Percentiles rank a stretch among this genome's conserved stretches.
Evolutionary conservation across 2,329 filamentous ascomycete genomes (phyloP).

Genomic region (Exophiala viscosa): DNA sequence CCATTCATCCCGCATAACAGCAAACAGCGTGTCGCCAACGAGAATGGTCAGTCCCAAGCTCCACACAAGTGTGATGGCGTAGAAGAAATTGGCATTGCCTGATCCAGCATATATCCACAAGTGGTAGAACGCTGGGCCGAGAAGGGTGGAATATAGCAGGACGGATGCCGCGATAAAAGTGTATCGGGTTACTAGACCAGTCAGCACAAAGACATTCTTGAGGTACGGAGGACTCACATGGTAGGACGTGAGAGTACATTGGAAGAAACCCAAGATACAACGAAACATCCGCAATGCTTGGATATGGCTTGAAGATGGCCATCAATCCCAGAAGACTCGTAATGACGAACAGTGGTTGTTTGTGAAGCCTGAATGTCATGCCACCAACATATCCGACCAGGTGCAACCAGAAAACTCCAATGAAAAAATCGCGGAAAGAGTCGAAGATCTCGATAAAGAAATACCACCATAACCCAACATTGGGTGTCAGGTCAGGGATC

Average conservation of each 20-base stretch:
- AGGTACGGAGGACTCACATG: slow-evolving; percentile 51
- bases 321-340: slow-evolving; percentile 84
- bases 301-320: slow-evolving; percentile 95
- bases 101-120: slow-evolving; percentile 98
- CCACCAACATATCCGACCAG: slow-evolving; percentile 85
- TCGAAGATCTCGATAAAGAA: slow-evolving; percentile 99
- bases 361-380: slow-evolving; percentile 74
- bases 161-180: slow-evolving; percentile 80
- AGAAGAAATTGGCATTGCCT: slow-evolving; percentile 98
- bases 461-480: slow-evolving; percentile 98
- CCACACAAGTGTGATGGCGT: slow-evolving; percentile 98
- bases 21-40: slow-evolving; percentile 83
- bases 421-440: slow-evolving; percentile 93
- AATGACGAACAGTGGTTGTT: slow-evolving; percentile 81
- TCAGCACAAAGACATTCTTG: slow-evolving; percentile 29
- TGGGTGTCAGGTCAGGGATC: slow-evolving; percentile 87
- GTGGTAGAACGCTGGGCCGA: slow-evolving; percentile 94
- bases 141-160: slow-evolving; percentile 78
- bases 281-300: slow-evolving; percentile 84
- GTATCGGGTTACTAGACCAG: slow-evolving; percentile 73
- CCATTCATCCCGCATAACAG: slow-evolving; percentile 86
- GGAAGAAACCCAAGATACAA: slow-evolving; percentile 80
- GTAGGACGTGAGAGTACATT: slow-evolving; percentile 86
- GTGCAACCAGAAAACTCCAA: slow-evolving; percentile 97
- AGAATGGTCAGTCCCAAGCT: slow-evolving; percentile 83